Percentiles rank a stretch among this genome's conserved stretches.
phyloP scores from a whole-genome alignment of 768 basidiomycete species.

The Kwoniella sp. region DNA sequence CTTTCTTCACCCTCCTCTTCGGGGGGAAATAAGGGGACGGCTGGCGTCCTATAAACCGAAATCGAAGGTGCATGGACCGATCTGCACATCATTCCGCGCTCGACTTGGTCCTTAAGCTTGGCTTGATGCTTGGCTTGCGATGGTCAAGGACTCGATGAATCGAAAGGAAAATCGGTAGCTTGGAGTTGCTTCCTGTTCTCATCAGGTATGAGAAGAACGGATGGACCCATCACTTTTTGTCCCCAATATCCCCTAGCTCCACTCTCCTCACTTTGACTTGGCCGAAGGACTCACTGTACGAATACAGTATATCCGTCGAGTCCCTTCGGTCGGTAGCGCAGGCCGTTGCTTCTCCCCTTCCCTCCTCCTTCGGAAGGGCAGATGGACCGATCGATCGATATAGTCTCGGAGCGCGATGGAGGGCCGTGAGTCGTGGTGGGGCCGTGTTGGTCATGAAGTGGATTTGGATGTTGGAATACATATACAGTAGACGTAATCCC shows the following conservation, averaged over 20 bases:
- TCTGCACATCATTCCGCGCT: no score
- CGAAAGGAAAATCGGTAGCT: conserved; percentile 9
- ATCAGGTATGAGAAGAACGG: not conserved
- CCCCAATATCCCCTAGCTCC: not conserved
- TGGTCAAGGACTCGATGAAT: not conserved
- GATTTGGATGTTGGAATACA: no score
- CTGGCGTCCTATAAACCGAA: not conserved
- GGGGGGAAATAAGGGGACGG: no score
- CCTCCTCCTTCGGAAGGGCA: no score
- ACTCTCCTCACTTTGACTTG: not conserved
- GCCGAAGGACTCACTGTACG: no score
- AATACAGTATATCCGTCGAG: no score
- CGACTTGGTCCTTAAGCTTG: no score
- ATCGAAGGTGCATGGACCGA: conserved; percentile 7
- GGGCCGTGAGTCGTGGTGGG: no score
- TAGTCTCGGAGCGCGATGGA: not conserved
- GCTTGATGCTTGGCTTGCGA: no score
- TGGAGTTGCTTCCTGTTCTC: conserved; percentile 21
- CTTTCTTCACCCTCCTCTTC: conserved; percentile 5
- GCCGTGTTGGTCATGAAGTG: no score
- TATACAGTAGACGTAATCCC: no score
- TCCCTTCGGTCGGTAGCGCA: not conserved
- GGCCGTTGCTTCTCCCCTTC: not conserved
- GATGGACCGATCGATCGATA: conserved; percentile 13
- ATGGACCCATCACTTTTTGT: not conserved